A percentile compares a stretch with the other conserved stretches of the same genome.
phyloP scores from a whole-genome alignment of 768 basidiomycete species.

The Chlorophyllum brunneum region DNA sequence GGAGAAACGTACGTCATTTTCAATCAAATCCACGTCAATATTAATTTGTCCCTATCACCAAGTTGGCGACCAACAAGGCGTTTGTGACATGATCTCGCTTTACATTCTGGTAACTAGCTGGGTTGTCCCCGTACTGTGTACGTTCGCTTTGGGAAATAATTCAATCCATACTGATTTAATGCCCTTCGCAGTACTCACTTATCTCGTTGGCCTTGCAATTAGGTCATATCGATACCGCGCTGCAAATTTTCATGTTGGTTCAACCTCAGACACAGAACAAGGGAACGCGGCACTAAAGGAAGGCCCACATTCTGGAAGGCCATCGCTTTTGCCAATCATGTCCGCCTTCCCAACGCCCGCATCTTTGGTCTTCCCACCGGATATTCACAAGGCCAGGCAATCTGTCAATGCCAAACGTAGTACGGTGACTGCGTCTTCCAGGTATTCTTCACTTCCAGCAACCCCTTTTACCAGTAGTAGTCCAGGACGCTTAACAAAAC shows the following conservation, averaged over 20 bases:
- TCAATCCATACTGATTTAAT: constrained; percentile 2
- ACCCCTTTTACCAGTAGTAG: neutral
- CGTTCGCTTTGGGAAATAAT: neutral
- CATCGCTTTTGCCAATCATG: constrained; percentile 17
- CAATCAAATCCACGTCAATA: neutral
- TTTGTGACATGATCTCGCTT: constrained; percentile 20
- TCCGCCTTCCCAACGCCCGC: neutral
- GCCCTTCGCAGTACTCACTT: constrained; percentile 34
- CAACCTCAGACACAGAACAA: constrained; percentile 1
- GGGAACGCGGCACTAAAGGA: neutral
- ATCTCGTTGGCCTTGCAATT: constrained; percentile 36
- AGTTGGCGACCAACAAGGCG: constrained; percentile 18
- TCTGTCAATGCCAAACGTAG: constrained; percentile 1
- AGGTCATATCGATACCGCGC: constrained; percentile 30
- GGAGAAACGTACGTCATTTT: constrained; percentile 16
- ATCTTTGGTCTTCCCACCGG: neutral
- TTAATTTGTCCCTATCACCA: neutral
- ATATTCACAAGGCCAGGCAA: neutral
- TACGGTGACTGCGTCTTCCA: neutral
- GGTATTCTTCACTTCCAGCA: neutral
- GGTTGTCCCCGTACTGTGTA: constrained; percentile 24
- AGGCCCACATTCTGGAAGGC: constrained; percentile 3
- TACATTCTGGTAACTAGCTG: constrained; percentile 22
- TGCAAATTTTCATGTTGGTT: neutral
- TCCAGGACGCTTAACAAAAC: constrained; percentile 3